Evolutionary conservation across 1,284 basidiomycete genomes (phyloP).

Genomic region (Neolentinus lepideus): DNA sequence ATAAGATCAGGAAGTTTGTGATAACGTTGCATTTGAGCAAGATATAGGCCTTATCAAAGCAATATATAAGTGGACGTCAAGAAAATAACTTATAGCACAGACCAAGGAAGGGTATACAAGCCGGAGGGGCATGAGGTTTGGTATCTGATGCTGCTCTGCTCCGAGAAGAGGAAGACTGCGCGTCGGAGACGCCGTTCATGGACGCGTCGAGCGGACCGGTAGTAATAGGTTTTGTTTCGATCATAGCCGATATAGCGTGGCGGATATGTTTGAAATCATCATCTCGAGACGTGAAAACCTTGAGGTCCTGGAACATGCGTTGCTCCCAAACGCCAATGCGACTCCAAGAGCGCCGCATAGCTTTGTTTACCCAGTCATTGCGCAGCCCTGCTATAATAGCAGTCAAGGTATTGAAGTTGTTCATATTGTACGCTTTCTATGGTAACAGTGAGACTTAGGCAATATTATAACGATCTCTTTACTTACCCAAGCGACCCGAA

Average conservation of each 20-base stretch:
- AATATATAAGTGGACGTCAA: slow-evolving; percentile 2
- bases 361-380: slow-evolving; percentile 62
- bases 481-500: slow-evolving; percentile 82
- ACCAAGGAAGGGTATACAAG: slow-evolving; percentile 79
- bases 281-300: slow-evolving; percentile 56
- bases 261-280: slow-evolving; percentile 78
- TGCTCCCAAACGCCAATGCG: slow-evolving; percentile 69
- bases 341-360: slow-evolving; percentile 64
- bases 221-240: slow-evolving; percentile 54
- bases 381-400: slow-evolving; percentile 79
- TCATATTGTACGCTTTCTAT: slow-evolving; percentile 79
- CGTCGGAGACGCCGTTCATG: slow-evolving; percentile 33
- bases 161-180: slow-evolving; percentile 26
- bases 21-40: slow-evolving; percentile 64
- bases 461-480: not conserved
- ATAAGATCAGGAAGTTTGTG: slow-evolving; percentile 73
- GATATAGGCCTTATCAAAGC: slow-evolving; percentile 55
- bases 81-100: slow-evolving; percentile 15
- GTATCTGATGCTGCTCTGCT: slow-evolving; percentile 38
- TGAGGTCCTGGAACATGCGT: slow-evolving; percentile 73
- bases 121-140: slow-evolving; percentile 32
- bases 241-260: slow-evolving; percentile 54
- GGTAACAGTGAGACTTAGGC: slow-evolving; percentile 5
- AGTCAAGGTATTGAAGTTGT: slow-evolving; percentile 76
- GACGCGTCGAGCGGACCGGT: slow-evolving; percentile 40